Conservation (phyloP, 164 flowering plant species). For the Vitis amurensis region DNA sequence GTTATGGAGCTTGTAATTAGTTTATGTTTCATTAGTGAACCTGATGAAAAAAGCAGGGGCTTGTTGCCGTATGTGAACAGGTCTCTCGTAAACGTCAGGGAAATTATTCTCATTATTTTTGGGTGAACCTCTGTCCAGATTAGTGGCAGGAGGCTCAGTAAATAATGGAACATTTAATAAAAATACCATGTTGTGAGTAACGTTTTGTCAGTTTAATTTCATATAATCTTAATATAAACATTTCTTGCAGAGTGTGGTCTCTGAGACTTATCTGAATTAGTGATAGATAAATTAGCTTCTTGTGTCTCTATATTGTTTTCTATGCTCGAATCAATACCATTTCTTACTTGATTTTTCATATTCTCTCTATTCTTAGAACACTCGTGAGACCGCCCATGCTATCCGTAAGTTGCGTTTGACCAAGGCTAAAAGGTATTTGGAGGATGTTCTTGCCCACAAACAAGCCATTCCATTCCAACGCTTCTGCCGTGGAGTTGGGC, state of each 20-base stretch:
- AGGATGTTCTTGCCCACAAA: conserved; percentile 86
- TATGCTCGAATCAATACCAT: background rate
- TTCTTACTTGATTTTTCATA: background rate
- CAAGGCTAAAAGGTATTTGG: conserved; percentile 83
- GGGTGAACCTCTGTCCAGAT: conserved; percentile 32
- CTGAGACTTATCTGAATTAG: no score
- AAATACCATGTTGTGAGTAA: no score
- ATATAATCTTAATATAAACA: no score
- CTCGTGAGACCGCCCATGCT: conserved; percentile 78
- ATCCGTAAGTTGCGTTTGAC: conserved; percentile 64
- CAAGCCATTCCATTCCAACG: conserved; percentile 91
- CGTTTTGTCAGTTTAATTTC: no score
- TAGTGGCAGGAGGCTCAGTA: conserved; percentile 37
- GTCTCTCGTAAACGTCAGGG: conserved; percentile 16
- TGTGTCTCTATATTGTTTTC: background rate
- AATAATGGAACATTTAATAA: background rate
- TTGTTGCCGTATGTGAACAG: conserved; percentile 25
- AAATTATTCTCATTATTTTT: conserved; percentile 24
- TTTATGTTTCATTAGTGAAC: conserved; percentile 1
- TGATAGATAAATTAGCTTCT: no score
- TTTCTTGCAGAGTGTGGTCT: no score
- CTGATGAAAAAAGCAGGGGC: conserved; percentile 24
- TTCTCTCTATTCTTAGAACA: conserved; percentile 44
- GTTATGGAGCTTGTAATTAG: background rate
- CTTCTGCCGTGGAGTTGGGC: conserved; percentile 89